Evolutionary conservation across 371 early-diverging fungal species (phyloP).

Genomic region (Lichtheimia hyalospora): DNA sequence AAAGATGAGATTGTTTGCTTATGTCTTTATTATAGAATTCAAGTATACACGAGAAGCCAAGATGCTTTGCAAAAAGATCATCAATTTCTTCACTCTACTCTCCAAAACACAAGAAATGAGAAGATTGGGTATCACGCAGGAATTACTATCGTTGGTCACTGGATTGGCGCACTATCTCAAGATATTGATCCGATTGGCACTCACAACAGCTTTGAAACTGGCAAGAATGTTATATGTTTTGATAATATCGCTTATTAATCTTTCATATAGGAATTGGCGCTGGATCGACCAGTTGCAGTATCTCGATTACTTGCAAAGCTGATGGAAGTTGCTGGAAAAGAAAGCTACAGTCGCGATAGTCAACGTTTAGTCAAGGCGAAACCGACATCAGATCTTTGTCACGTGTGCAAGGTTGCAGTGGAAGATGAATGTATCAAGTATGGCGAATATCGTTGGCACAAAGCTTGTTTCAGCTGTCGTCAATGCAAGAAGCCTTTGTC

Average conservation of each 20-base stretch:
- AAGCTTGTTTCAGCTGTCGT: constrained; percentile 75
- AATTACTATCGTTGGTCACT: constrained; percentile 87
- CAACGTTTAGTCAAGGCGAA: constrained; percentile 46
- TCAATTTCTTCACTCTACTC: constrained; percentile 91
- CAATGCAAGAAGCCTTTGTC: constrained; percentile 59
- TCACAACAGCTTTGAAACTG: constrained; percentile 85
- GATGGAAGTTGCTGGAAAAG: constrained; percentile 60
- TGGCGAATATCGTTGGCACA: constrained; percentile 78
- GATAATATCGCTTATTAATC: background rate
- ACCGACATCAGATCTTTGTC: constrained; percentile 78
- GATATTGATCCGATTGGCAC: constrained; percentile 81
- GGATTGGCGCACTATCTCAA: constrained; percentile 92
- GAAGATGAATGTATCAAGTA: constrained; percentile 87
- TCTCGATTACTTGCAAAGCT: constrained; percentile 61
- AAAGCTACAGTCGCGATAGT: constrained; percentile 45
- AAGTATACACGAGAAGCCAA: constrained; percentile 85
- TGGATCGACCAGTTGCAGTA: constrained; percentile 47
- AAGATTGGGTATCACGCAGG: constrained; percentile 79
- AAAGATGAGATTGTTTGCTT: background rate
- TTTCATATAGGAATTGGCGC: constrained; percentile 28
- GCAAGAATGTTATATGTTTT: constrained; percentile 12
- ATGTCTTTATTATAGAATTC: constrained; percentile 49
- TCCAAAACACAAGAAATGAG: constrained; percentile 76
- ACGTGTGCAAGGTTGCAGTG: constrained; percentile 70
- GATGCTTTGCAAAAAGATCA: constrained; percentile 70